Evolutionary conservation across 208 protist species (phyloP).

Genomic region (Acanthamoeba pearcei): DNA sequence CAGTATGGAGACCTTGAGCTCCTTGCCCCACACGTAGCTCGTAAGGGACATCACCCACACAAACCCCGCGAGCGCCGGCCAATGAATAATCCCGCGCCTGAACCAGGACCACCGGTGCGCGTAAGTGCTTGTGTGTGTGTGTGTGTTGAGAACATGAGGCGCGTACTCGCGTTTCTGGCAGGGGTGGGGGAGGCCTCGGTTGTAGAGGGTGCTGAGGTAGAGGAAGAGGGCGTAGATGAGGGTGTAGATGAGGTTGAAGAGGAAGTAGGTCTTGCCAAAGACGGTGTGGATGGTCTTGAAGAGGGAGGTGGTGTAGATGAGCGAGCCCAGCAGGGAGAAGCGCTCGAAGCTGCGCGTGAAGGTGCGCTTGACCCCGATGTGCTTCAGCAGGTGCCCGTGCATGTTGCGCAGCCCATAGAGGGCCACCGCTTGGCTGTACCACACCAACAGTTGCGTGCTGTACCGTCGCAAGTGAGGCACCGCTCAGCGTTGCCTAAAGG

Average conservation of each 20-base stretch:
- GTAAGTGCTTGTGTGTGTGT: too few species aligned
- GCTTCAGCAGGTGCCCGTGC: slow-evolving; percentile 9
- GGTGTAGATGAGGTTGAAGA: slow-evolving; percentile 38
- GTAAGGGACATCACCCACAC: slow-evolving; percentile 25
- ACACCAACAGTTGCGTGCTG: slow-evolving; percentile 37
- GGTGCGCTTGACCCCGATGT: slow-evolving; percentile 52
- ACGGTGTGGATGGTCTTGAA: slow-evolving; percentile 56
- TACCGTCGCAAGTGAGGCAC: neutral
- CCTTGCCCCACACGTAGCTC: slow-evolving; percentile 50
- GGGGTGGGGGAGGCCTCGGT: slow-evolving; percentile 42
- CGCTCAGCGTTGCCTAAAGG: too few species aligned
- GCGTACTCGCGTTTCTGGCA: slow-evolving; percentile 58
- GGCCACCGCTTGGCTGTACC: slow-evolving; percentile 52
- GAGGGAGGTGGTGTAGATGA: slow-evolving; percentile 62
- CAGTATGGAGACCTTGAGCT: slow-evolving; percentile 38
- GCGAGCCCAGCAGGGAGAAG: slow-evolving; percentile 18
- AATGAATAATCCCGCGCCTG: slow-evolving; percentile 8
- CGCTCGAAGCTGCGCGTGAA: slow-evolving; percentile 61
- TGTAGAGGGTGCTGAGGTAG: slow-evolving; percentile 29
- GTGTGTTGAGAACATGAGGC: neutral
- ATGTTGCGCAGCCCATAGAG: neutral
- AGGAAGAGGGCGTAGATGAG: slow-evolving; percentile 51
- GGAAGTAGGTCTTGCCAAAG: slow-evolving; percentile 62
- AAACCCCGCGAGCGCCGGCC: slow-evolving; percentile 15
- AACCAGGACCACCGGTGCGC: neutral